These are phyloP conservation scores for Diversispora epigaea DNA, from an alignment of 192 early-diverging fungal species.

Conservation along the genomic window DNA sequence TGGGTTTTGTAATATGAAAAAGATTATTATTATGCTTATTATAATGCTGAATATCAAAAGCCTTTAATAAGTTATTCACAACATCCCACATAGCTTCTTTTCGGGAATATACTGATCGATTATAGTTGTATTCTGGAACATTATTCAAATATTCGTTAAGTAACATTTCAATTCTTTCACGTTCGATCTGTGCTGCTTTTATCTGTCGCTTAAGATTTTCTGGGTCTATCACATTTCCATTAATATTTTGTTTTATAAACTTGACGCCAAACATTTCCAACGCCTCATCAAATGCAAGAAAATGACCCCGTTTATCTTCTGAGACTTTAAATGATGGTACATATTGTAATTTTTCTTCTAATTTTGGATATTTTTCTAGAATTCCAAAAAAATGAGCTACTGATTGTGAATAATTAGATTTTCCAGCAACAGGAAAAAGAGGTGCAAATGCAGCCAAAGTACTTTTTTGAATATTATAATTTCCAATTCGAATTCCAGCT, in stretches of 20 bases:
- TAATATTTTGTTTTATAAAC: slow-evolving; percentile 1
- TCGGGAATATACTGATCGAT: neutral
- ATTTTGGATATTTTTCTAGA: neutral
- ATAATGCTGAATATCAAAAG: neutral
- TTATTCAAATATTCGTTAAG: slow-evolving; percentile 14
- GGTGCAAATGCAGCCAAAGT: neutral
- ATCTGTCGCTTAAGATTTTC: neutral
- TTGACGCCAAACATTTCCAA: slow-evolving; percentile 1
- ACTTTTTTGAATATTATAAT: neutral
- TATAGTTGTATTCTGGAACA: neutral
- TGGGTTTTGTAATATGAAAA: neutral
- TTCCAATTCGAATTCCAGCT: neutral
- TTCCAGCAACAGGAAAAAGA: neutral
- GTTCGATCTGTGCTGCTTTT: neutral
- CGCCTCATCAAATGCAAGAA: neutral
- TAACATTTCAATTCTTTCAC: neutral
- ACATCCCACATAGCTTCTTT: neutral
- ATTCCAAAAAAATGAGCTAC: neutral
- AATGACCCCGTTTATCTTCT: neutral
- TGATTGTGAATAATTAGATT: slow-evolving; percentile 2
- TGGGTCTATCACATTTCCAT: neutral
- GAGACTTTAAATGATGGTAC: neutral
- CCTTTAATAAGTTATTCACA: neutral
- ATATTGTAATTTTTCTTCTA: neutral
- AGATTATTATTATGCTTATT: neutral